phyloP scores from a whole-genome alignment of 768 basidiomycete species.

The Sporobolomyces phaffii region DNA sequence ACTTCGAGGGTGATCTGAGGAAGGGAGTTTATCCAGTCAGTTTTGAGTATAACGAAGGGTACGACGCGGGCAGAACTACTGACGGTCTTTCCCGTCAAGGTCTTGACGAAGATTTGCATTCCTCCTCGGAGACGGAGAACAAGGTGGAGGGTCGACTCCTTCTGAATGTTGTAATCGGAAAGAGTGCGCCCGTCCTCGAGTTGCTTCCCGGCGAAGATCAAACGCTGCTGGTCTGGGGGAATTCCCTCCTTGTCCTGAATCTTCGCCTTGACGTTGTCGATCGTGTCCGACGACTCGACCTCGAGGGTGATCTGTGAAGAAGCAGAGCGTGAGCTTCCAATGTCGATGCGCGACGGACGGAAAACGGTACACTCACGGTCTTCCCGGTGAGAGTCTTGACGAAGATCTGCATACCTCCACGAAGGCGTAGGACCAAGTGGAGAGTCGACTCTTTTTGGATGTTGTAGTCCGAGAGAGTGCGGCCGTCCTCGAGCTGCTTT shows the following conservation, averaged over 20 bases:
- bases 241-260: slow-evolving; percentile 93
- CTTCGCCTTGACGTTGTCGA: slow-evolving; percentile 88
- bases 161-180: slow-evolving; percentile 75
- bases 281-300: slow-evolving; percentile 84
- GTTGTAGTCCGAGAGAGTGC: slow-evolving; percentile 35
- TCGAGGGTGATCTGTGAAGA: slow-evolving; percentile 64
- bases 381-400: not conserved
- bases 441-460: slow-evolving; percentile 45
- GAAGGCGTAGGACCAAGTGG: slow-evolving; percentile 39
- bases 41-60: not conserved
- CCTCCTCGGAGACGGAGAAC: slow-evolving; percentile 90
- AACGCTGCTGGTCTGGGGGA: slow-evolving; percentile 81
- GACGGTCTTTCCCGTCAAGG: slow-evolving; percentile 63
- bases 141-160: slow-evolving; percentile 88
- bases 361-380: not conserved
- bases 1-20: slow-evolving; percentile 71
- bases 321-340: slow-evolving; percentile 59
- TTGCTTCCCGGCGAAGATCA: slow-evolving; percentile 89
- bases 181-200: slow-evolving; percentile 86
- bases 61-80: not conserved
- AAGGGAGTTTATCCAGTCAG: slow-evolving; percentile 56
- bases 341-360: not conserved
- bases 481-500: too few species aligned
- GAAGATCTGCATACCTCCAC: too few species aligned
- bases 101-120: slow-evolving; percentile 72